phyloP scores from a whole-genome alignment of 1,284 basidiomycete genomes.

The Boletus mariae region DNA sequence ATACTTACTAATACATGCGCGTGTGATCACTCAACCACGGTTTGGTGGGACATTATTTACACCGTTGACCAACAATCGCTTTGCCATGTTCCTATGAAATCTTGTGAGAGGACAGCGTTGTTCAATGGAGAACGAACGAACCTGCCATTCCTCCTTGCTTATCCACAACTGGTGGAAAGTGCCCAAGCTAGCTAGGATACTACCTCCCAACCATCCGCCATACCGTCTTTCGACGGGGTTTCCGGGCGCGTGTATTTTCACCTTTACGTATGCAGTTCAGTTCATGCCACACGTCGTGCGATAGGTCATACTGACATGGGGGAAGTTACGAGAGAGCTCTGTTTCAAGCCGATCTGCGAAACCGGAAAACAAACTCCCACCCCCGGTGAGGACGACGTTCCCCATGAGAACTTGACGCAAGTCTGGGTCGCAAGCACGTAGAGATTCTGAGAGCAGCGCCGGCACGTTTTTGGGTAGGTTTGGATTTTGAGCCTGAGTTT shows the following conservation, averaged over 20 bases:
- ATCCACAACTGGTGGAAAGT: conserved; percentile 98
- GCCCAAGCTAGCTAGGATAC: conserved; percentile 87
- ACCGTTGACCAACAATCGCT: conserved; percentile 72
- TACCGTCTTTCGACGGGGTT: conserved; percentile 86
- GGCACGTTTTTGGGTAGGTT: conserved; percentile 75
- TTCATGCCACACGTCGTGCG: neutral
- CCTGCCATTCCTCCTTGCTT: conserved; percentile 88
- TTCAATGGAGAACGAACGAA: conserved; percentile 34
- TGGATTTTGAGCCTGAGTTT: conserved; percentile 55
- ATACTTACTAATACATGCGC: too few relatives aligned
- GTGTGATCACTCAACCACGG: too few relatives aligned
- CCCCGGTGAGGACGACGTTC: conserved; percentile 95
- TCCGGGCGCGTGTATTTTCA: conserved; percentile 87
- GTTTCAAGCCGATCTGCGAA: conserved; percentile 81
- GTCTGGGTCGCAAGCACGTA: conserved; percentile 88
- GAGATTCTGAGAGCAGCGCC: conserved; percentile 73
- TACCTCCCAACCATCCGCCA: conserved; percentile 91
- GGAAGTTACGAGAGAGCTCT: conserved; percentile 77
- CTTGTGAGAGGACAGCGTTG: conserved; percentile 1
- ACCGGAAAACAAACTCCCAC: conserved; percentile 83
- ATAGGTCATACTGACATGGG: conserved; percentile 57
- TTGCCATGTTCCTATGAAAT: conserved; percentile 67
- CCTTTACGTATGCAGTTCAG: conserved; percentile 36
- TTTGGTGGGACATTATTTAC: conserved; percentile 49
- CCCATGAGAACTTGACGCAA: conserved; percentile 84